Percentiles rank a stretch among this genome's conserved stretches.
Conservation (phyloP, 208 protist genomes). For the Kentomonas sorsogonicus region DNA sequence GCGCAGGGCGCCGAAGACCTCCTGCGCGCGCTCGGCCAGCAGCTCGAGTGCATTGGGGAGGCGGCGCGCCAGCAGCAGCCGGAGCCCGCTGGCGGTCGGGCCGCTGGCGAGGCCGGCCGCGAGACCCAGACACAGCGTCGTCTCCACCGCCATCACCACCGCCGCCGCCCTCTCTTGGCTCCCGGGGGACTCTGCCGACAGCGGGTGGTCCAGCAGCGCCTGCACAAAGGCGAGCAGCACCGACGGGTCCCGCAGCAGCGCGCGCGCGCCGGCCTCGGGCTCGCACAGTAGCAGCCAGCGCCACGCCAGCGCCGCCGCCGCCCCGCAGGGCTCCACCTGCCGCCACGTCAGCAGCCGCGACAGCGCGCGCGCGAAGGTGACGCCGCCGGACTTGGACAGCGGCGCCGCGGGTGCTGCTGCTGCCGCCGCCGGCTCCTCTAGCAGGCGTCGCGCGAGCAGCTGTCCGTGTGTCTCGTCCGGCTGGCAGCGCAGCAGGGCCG, state of each 20-base stretch:
- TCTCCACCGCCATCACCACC: conserved; percentile 9
- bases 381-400: neutral
- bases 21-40: conserved; percentile 12
- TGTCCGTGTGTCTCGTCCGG: conserved; percentile 17
- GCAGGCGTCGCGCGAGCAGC: conserved; percentile 10
- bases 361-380: neutral
- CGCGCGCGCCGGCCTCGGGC: conserved; percentile 15
- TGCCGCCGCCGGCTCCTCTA: neutral
- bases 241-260: conserved; percentile 15
- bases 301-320: conserved; percentile 36
- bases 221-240: conserved; percentile 26
- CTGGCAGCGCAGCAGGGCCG: conserved; percentile 22
- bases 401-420: neutral
- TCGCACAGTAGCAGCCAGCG: conserved; percentile 46
- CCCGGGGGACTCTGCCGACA: neutral
- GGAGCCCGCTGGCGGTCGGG: conserved; percentile 21
- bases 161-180: neutral
- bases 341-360: neutral
- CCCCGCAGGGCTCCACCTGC: conserved; percentile 12
- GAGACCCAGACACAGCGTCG: conserved; percentile 16
- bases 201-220: conserved; percentile 18
- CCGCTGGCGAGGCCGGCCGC: conserved; percentile 15
- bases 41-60: conserved; percentile 21
- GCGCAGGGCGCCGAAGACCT: no score
- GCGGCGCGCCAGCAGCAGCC: conserved; percentile 18